Evolutionary conservation across 306 rosid genomes (phyloP).

Genomic region (Citrullus mucosospermus): DNA sequence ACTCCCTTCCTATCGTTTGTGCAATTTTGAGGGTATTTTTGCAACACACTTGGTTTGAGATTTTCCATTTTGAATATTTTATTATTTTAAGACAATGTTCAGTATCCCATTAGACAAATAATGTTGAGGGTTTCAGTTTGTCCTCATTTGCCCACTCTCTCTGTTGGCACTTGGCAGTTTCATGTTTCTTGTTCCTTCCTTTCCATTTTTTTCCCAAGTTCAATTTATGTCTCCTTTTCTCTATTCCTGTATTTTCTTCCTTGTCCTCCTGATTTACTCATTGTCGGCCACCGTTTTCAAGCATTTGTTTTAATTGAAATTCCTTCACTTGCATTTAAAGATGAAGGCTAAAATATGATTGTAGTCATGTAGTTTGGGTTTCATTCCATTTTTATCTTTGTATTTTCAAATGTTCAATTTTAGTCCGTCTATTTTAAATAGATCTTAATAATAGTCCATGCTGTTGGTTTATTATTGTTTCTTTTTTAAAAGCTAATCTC

Average conservation of each 20-base stretch:
- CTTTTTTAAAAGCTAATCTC: too few relatives aligned
- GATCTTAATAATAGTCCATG: too few relatives aligned
- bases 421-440: too few relatives aligned
- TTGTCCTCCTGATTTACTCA: not conserved
- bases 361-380: too few relatives aligned
- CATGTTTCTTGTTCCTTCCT: not conserved
- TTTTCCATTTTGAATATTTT: not conserved
- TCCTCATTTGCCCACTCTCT: not conserved
- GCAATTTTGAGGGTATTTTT: not conserved
- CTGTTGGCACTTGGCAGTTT: not conserved
- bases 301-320: not conserved
- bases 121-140: not conserved
- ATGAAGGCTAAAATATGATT: not conserved
- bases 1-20: not conserved
- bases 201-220: not conserved
- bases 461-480: too few relatives aligned
- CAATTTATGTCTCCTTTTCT: not conserved
- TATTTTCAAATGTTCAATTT: too few relatives aligned
- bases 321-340: not conserved
- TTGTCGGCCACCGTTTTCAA: not conserved
- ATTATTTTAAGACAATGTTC: not conserved
- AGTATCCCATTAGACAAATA: not conserved
- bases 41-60: not conserved
- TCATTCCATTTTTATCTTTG: too few relatives aligned
- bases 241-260: not conserved